Evolutionary conservation across 2,329 filamentous ascomycete genomes (phyloP).

Genomic region (Elsinoe australis): DNA sequence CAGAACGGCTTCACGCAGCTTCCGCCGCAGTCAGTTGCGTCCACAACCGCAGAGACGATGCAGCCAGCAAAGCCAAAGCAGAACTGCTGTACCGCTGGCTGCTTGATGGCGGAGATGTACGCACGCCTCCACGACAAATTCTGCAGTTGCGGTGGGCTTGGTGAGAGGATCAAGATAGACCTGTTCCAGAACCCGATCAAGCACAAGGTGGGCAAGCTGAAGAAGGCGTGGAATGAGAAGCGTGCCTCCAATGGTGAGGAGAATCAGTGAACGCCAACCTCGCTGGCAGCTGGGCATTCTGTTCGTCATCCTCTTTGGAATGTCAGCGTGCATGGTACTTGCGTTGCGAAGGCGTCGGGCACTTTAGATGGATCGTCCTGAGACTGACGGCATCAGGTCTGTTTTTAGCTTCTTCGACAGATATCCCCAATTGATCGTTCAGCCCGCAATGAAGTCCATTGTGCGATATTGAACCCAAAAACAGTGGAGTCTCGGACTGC

Average conservation of each 20-base stretch:
- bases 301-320: no score
- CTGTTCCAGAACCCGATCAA: slow-evolving; percentile 5
- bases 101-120: slow-evolving; percentile 7
- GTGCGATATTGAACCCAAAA: no score
- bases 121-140: slow-evolving; percentile 2
- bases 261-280: no score
- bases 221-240: neutral
- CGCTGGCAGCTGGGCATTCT: no score
- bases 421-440: no score
- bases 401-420: no score
- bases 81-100: slow-evolving; percentile 7
- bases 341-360: no score
- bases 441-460: no score
- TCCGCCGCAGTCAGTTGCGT: neutral
- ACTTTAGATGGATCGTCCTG: no score
- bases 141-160: slow-evolving; percentile 1
- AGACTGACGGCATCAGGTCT: neutral
- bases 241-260: neutral
- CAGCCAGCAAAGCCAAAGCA: neutral
- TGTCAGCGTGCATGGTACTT: no score
- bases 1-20: slow-evolving; percentile 1
- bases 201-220: slow-evolving; percentile 7
- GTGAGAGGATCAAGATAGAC: neutral
- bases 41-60: neutral
- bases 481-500: no score